Evolutionary conservation across 345 rosid species (phyloP), one percentile per base, ranked within the genome.

Genomic region (Boechera divaricarpa): DNA sequence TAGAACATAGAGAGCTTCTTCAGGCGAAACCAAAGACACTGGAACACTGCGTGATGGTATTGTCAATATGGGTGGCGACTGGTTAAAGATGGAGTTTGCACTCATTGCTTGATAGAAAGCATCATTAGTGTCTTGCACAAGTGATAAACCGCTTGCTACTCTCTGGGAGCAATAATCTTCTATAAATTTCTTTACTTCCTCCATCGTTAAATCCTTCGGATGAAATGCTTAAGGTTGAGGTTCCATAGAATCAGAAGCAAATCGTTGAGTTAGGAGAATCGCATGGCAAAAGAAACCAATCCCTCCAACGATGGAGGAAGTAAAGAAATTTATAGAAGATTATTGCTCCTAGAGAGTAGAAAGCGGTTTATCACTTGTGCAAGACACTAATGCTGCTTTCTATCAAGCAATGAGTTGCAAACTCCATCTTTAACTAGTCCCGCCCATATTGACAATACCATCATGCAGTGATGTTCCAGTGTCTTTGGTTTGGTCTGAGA

Each of bases 271-370:
- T 58, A 44, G 52, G 6, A 77, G 64, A 33, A 69, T 1, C 11
- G 64, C 80, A 69, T 77, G 80, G 68, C 80, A 77, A 12, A 77
- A 15, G 15, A 15, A 69, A 0, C 65, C 80, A n/a, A 44, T 54
- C 10, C 74, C 79, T 59, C 79, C 79, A 4, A 16, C 16, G 3
- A 76, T 38, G 10, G 75, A 77, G 2, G 70, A 47, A 0, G 75
- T 69, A 11, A 24, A 35, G 18, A 44, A 1, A 1, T 69, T 69
- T 7, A 45, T 69, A 24, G 75, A 77, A 62, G n/a, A 62, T 0
- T 62, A 77, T 62, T 38, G 54, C 26, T 18, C 4, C 24, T 42
- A 12, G 12, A 69, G 33, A 26, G 26, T 13, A 53, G 58, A 12
- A 12, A 1, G 6, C 2, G 33, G 70, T 7, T 70, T 24, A 32